Evolutionary conservation across 768 basidiomycete genomes (phyloP).

Genomic region (Termitomyces sp.): DNA sequence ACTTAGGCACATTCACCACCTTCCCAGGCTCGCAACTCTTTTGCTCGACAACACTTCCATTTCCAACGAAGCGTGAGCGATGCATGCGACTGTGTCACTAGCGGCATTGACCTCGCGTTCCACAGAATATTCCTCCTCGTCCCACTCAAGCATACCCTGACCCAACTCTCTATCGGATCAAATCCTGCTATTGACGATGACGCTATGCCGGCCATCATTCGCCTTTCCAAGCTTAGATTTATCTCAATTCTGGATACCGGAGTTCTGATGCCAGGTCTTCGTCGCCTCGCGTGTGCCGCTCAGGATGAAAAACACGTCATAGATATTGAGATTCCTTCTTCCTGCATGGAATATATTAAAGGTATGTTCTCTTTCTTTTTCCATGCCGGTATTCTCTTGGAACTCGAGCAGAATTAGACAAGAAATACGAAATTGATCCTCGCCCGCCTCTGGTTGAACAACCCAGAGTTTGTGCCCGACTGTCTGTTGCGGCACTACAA

Average conservation of each 20-base stretch:
- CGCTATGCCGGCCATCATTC: constrained; percentile 46
- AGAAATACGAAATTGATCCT: constrained; percentile 42
- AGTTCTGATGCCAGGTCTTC: constrained; percentile 54
- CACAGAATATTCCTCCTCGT: constrained; percentile 53
- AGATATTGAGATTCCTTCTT: constrained; percentile 48
- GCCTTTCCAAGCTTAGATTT: constrained; percentile 41
- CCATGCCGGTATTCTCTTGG: background rate
- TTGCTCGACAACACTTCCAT: constrained; percentile 49
- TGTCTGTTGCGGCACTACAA: constrained; percentile 45
- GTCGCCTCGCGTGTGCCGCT: constrained; percentile 32
- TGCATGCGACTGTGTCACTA: background rate
- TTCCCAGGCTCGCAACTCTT: constrained; percentile 44
- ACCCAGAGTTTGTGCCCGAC: constrained; percentile 31
- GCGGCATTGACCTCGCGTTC: background rate
- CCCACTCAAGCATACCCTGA: constrained; percentile 49
- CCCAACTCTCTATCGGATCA: constrained; percentile 42
- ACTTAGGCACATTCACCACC: constrained; percentile 45
- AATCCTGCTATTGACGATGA: constrained; percentile 55
- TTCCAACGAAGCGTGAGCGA: constrained; percentile 55
- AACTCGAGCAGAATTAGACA: constrained; percentile 34
- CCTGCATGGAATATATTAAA: constrained; percentile 50
- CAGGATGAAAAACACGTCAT: constrained; percentile 33
- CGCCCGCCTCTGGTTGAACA: constrained; percentile 45
- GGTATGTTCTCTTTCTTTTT: constrained; percentile 27
- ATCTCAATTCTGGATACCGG: constrained; percentile 51